Evolutionary conservation across 2,329 filamentous ascomycete species (phyloP).

Genomic region (Dryadomyces sulphureus): DNA sequence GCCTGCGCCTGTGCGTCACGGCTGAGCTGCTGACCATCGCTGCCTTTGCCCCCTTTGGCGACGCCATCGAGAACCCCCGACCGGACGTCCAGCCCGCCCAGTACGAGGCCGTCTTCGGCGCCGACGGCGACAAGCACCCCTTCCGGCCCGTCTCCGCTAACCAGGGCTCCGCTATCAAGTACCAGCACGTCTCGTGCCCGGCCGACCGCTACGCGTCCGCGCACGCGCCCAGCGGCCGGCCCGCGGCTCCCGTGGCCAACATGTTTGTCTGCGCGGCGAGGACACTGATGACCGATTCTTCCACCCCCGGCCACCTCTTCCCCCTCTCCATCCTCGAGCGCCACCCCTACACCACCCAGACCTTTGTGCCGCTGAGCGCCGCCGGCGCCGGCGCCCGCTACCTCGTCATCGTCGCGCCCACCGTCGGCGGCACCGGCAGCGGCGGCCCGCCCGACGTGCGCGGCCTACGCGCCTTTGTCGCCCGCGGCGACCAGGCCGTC

Average conservation of each 20-base stretch:
- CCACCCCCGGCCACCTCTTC: too few relatives aligned
- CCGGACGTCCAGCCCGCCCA: conserved; percentile 36
- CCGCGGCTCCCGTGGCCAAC: conserved; percentile 55
- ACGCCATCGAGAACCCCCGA: conserved; percentile 63
- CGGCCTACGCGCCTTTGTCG: conserved; percentile 63
- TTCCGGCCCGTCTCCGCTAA: conserved; percentile 50
- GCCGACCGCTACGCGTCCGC: conserved; percentile 50
- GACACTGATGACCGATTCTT: conserved; percentile 12
- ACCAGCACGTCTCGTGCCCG: conserved; percentile 62
- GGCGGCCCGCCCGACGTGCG: conserved; percentile 57
- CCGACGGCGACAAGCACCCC: conserved; percentile 15
- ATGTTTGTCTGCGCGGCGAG: conserved; percentile 78
- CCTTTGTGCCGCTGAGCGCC: conserved; percentile 65
- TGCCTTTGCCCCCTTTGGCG: conserved; percentile 67
- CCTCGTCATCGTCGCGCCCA: conserved; percentile 81
- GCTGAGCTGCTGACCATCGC: conserved; percentile 52
- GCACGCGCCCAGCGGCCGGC: conserved; percentile 37
- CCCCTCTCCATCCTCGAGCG: conserved; percentile 65
- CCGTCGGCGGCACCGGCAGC: conserved; percentile 36
- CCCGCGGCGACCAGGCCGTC: conserved; percentile 64
- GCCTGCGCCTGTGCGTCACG: conserved; percentile 31
- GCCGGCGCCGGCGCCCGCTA: conserved; percentile 35
- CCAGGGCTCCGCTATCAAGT: conserved; percentile 81
- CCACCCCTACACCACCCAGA: conserved; percentile 89
- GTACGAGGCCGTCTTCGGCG: conserved; percentile 10